phyloP scores from a whole-genome alignment of 2,329 filamentous ascomycete species.

The Ceratocystis colombiana region DNA sequence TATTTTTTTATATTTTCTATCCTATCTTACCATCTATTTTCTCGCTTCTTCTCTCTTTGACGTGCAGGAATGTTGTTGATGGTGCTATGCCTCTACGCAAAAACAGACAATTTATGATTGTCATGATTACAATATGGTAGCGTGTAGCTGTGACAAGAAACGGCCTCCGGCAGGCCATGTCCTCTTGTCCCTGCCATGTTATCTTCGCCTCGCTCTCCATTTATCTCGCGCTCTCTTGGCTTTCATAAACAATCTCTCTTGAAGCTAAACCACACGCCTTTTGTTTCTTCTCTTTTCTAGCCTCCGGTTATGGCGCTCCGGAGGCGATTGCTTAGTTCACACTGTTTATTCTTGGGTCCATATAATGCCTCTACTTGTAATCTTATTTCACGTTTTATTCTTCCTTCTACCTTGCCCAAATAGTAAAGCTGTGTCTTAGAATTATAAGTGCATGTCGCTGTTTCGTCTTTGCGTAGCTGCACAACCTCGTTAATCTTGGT shows the following conservation, averaged over 20 bases:
- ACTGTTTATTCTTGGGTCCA: not conserved
- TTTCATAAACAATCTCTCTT: not conserved
- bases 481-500: no score
- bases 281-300: no score
- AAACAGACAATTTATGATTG: not conserved
- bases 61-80: not conserved
- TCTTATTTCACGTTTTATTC: not conserved
- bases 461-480: no score
- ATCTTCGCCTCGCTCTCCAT: not conserved
- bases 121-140: not conserved
- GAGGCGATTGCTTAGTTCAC: not conserved
- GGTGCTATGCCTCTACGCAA: not conserved
- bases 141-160: not conserved
- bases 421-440: not conserved
- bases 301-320: not conserved
- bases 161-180: not conserved
- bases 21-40: not conserved
- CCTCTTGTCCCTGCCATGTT: not conserved
- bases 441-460: not conserved
- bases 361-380: not conserved
- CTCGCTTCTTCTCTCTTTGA: not conserved
- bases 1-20: slow-evolving; percentile 13
- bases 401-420: not conserved
- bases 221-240: not conserved
- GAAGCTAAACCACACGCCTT: not conserved